Evolutionary conservation across 2,329 filamentous ascomycete genomes (phyloP).

Genomic region (Aurifilum marmelostoma): DNA sequence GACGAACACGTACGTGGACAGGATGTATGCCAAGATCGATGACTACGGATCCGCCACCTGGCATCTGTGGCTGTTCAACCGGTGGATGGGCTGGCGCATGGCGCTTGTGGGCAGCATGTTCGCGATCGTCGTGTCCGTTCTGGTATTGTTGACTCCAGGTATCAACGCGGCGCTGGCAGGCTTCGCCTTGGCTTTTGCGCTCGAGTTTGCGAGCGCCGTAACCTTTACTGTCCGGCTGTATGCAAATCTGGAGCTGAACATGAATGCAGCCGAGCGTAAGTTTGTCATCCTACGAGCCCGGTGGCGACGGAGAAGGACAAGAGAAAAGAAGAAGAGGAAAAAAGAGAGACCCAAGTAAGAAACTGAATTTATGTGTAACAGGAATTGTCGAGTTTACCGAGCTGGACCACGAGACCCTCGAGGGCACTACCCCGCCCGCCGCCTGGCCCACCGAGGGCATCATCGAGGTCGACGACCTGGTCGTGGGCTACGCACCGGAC

Average conservation of each 20-base stretch:
- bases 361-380: not conserved
- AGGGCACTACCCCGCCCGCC: conserved; percentile 64
- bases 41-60: conserved; percentile 67
- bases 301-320: not conserved
- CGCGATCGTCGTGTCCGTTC: conserved; percentile 63
- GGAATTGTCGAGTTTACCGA: conserved; percentile 72
- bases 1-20: conserved; percentile 64
- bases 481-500: conserved; percentile 72
- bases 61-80: conserved; percentile 73
- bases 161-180: conserved; percentile 74
- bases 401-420: conserved; percentile 67
- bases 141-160: conserved; percentile 63
- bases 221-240: conserved; percentile 70
- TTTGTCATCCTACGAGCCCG: not conserved
- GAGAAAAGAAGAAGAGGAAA: not conserved
- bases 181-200: conserved; percentile 73
- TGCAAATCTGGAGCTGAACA: conserved; percentile 72
- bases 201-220: conserved; percentile 68
- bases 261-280: conserved; percentile 73
- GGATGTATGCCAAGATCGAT: conserved; percentile 73
- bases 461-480: conserved; percentile 73
- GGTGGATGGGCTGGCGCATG: conserved; percentile 79
- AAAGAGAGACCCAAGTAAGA: too few relatives aligned
- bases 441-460: conserved; percentile 76
- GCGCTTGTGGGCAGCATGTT: conserved; percentile 70